Percentiles rank a stretch among this genome's conserved stretches.
Evolutionary conservation across 2,329 filamentous ascomycete genomes (phyloP).

Genomic region (Bimuria novae-zelandiae): DNA sequence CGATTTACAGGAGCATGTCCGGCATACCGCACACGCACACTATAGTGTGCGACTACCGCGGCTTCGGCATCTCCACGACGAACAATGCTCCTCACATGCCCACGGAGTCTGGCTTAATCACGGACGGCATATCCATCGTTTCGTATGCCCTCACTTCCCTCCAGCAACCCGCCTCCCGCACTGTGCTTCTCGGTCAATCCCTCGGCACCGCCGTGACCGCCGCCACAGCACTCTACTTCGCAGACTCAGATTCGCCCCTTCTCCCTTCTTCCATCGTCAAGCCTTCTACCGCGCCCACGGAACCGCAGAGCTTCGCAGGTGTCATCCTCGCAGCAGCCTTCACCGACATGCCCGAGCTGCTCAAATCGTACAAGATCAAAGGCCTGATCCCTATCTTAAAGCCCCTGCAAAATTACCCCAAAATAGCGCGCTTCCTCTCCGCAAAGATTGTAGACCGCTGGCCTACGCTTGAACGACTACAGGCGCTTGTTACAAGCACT

Average conservation of each 20-base stretch:
- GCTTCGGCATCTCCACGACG: constrained; percentile 83
- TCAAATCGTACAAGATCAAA: constrained; percentile 77
- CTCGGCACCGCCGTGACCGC: constrained; percentile 84
- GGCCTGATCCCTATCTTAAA: constrained; percentile 79
- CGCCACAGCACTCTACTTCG: constrained; percentile 74
- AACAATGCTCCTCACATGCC: constrained; percentile 55
- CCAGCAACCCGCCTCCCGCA: constrained; percentile 69
- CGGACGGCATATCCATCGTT: constrained; percentile 74
- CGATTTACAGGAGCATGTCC: constrained; percentile 77
- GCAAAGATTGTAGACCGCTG: constrained; percentile 77
- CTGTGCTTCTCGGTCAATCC: constrained; percentile 83
- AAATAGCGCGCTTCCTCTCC: constrained; percentile 64
- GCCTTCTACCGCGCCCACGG: not conserved
- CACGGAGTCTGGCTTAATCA: constrained; percentile 78
- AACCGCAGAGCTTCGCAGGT: constrained; percentile 71
- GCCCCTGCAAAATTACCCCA: constrained; percentile 71
- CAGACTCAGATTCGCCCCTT: constrained; percentile 38
- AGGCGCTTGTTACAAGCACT: constrained; percentile 56
- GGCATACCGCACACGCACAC: constrained; percentile 73
- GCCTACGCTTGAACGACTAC: constrained; percentile 71
- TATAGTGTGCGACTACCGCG: constrained; percentile 88
- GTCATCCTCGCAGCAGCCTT: constrained; percentile 82
- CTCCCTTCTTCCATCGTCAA: constrained; percentile 24
- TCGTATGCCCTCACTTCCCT: constrained; percentile 71
- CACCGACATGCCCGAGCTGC: constrained; percentile 71